Percentiles rank a stretch among this genome's conserved stretches.
Conservation (phyloP, 345 rosid genomes). For the Syzygium jambos region DNA sequence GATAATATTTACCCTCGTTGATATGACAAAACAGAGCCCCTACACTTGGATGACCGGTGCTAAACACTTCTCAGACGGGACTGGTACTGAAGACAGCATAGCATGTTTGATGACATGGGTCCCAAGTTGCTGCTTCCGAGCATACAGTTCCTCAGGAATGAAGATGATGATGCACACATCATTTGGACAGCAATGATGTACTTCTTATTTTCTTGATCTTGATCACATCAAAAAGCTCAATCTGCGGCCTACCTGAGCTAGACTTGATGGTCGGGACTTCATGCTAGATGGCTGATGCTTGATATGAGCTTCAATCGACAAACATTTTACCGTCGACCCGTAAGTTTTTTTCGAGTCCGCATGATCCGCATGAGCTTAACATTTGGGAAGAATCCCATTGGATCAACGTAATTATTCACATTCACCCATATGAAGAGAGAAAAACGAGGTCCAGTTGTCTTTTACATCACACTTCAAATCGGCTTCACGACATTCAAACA, state of each 20-base stretch:
- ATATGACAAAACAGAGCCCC: too few species aligned
- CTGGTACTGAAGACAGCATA: not conserved
- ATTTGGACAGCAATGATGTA: not conserved
- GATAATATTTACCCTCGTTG: not conserved
- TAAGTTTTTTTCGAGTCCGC: not conserved
- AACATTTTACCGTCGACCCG: not conserved
- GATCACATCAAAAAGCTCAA: not conserved
- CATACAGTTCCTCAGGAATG: not conserved
- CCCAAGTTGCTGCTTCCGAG: not conserved
- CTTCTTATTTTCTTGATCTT: not conserved
- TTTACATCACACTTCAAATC: not conserved
- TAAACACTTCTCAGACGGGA: too few species aligned
- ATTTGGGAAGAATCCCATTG: not conserved
- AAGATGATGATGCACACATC: not conserved
- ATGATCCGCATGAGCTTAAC: not conserved
- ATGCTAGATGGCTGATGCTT: not conserved
- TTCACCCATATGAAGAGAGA: not conserved
- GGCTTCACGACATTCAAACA: not conserved
- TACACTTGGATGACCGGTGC: too few species aligned
- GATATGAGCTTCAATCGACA: not conserved
- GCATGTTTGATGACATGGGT: not conserved
- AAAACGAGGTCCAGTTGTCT: not conserved
- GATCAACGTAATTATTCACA: not conserved
- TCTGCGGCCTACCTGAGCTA: not conserved
- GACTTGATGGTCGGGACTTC: too few species aligned